phyloP scores from a whole-genome alignment of 768 basidiomycete genomes.

The Mycena pura region DNA sequence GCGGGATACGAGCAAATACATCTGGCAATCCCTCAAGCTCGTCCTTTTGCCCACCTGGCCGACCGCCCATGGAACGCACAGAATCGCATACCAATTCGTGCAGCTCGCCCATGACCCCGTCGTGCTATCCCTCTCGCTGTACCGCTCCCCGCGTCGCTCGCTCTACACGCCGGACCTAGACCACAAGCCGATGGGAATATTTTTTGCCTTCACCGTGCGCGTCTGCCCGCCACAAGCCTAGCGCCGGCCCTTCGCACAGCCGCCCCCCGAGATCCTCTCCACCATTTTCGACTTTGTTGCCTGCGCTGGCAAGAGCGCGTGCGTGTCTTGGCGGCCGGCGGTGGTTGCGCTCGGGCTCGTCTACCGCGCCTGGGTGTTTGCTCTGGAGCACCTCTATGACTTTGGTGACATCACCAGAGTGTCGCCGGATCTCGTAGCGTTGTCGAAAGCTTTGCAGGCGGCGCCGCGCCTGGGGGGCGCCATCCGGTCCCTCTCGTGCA shows the following conservation, averaged over 20 bases:
- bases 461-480: not conserved
- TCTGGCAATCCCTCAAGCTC: constrained; percentile 2
- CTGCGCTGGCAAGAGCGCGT: not conserved
- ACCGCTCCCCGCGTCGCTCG: constrained; percentile 4
- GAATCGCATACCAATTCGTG: constrained; percentile 11
- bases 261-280: constrained; percentile 3
- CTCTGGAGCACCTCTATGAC: constrained; percentile 9
- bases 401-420: constrained; percentile 2
- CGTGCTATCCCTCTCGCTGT: not conserved
- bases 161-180: constrained; percentile 3
- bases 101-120: constrained; percentile 3
- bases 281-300: constrained; percentile 6
- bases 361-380: constrained; percentile 1
- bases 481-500: constrained; percentile 4
- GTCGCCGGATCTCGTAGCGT: not conserved
- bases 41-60: constrained; percentile 9
- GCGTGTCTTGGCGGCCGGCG: constrained; percentile 3
- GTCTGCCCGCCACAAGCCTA: not conserved
- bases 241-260: constrained; percentile 7
- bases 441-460: constrained; percentile 7
- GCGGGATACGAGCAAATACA: not conserved
- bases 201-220: not conserved
- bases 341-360: constrained; percentile 3
- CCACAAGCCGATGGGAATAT: constrained; percentile 5
- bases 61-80: constrained; percentile 5